Evolutionary conservation across 2,329 filamentous ascomycete species (phyloP), one percentile per base, ranked within the genome.

Genomic region (Fusarium subglutinans): DNA sequence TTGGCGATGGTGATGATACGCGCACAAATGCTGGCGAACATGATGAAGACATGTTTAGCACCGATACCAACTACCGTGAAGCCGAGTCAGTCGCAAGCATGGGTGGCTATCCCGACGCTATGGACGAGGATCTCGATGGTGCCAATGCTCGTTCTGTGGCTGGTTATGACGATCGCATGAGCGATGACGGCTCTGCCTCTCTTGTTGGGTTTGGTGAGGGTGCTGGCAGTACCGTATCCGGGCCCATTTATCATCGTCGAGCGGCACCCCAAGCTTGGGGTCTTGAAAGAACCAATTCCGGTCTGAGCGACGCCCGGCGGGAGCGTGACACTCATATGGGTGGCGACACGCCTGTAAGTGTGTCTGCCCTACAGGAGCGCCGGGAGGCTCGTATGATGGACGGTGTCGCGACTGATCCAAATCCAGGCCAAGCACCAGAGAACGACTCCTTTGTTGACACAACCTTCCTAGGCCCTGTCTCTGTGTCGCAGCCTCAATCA

Each of bases 141-240:
- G 71, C 86, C 63, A 81, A 83, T 6, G 84, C 80, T 40, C 85
- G 84, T 22, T 89, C 87, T 43, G 83, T 86, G 6, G 85, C 84
- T 26, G 87, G 85, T 8, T 89, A 84, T 66, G 88, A 90, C 69
- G 93, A 94, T 74, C 93, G 93, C 67, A 92, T 96, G 88, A 96
- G 93, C 77, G 95, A 97, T 77, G 94, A 97, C 78, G 93, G 92
- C 13, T 92, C 91, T 59, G 94, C 92, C 6, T 96, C 93, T 72
- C 87, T 98, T 11, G 96, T 98, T 15, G 96, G 93, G 1, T 98
- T 98, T 77, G 96, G 96, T 56, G 95, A 98, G 81, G 96, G 95
- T 40, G 95, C 96, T 15, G 94, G 92, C 76, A 94, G 93, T 81
- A 94, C 94, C 10, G 91, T 95, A 65, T 94, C 91, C 68, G 94